These are phyloP conservation scores for Butyriboletus loyo DNA, from an alignment of 768 basidiomycete genomes.

Conservation along the genomic window DNA sequence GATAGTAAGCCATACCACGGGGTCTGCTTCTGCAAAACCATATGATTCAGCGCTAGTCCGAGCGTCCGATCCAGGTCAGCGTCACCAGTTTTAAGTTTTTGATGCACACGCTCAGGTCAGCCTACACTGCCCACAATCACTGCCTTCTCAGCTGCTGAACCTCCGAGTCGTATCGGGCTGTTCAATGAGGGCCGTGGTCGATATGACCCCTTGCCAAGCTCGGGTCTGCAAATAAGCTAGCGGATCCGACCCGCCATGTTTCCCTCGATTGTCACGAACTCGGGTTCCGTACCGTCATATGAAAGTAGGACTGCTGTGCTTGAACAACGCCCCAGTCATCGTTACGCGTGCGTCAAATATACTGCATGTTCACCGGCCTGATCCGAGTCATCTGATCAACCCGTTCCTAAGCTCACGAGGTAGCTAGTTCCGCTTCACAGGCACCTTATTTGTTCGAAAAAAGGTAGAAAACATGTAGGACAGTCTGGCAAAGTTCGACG, in stretches of 20 bases:
- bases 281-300: too few relatives aligned
- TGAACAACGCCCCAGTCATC: neutral
- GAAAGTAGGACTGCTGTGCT: too few relatives aligned
- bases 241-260: too few relatives aligned
- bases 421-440: too few relatives aligned
- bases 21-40: neutral
- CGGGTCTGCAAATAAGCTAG: too few relatives aligned
- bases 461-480: neutral
- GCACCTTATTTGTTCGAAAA: slow-evolving; percentile 6
- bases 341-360: neutral
- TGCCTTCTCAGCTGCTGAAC: neutral
- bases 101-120: neutral
- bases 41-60: neutral
- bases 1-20: too few relatives aligned
- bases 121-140: neutral
- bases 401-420: too few relatives aligned
- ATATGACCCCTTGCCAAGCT: too few relatives aligned
- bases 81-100: neutral
- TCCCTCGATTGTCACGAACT: neutral
- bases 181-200: neutral
- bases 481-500: neutral
- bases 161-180: neutral
- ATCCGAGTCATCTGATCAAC: too few relatives aligned
- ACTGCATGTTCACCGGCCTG: too few relatives aligned
- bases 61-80: neutral